Evolutionary conservation across 305 asterid genomes (phyloP), one percentile per base, ranked within the genome.

Genomic region (Caryopteris hybrid): DNA sequence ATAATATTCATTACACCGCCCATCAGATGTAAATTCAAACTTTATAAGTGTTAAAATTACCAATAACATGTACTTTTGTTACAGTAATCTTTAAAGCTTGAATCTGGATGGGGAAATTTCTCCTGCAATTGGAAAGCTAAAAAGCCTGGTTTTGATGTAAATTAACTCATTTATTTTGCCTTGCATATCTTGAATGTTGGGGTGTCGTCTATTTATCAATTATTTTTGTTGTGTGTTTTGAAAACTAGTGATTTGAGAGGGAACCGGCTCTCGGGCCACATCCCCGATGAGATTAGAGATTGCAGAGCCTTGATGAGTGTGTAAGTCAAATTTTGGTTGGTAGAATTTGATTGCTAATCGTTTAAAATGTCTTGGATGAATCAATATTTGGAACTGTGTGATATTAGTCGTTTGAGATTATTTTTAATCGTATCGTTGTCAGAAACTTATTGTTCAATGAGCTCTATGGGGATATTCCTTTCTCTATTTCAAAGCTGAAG

Each of bases 211-310:
- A 51, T 17, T 12, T 38, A 10, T 61, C 8, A 11, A 8, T 48
- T 25, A 31, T 51, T 65, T 33, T 61, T 63, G 54, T 38, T 64
- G 16, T 46, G 65, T 46, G 16, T 17, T 8, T 18, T 48, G 60
- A 20, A 59, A 72, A 69, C 33, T 71, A 92, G 99, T 79, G 99
- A 92, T 64, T 70, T 89, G 38, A 83, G 83, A 76, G 95, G 78
- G 31, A 95, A 92, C 78, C 75, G 77, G 58, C 90, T 95, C 3
- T 86, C 96, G 1, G 98, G 99, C 9, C 99, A 92, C 72, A 95
- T 95, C 70, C 99, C 99, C 3, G 99, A 95, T 76, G 98, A 92
- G 82, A 89, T 95, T 74, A 98, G 98, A 16, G 99, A 95, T 66
- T 95, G 98, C 78, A 85, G 90, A 2, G 78, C 85, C 60, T 61